Conservation (phyloP, 257 asterid genomes). For the Fraxinus excelsior region DNA sequence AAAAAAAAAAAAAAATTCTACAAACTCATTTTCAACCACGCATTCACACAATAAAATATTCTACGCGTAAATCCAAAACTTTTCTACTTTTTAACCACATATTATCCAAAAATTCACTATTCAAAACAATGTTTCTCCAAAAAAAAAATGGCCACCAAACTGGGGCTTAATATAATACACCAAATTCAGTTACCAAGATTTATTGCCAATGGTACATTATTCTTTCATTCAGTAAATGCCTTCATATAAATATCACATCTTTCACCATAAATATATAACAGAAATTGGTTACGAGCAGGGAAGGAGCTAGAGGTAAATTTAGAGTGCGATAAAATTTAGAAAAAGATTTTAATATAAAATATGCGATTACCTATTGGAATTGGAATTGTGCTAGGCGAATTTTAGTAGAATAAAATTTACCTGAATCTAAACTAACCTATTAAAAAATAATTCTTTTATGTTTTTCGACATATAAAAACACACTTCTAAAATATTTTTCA, state of each 20-base stretch:
- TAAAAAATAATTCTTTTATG: not conserved
- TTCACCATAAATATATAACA: slow-evolving; percentile 2
- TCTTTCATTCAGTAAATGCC: not conserved
- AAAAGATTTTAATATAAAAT: not conserved
- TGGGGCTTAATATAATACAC: not conserved
- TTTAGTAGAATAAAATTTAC: not conserved
- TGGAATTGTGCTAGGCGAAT: not conserved
- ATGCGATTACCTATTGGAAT: not conserved
- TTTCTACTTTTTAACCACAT: too few species aligned
- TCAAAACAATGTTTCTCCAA: too few species aligned
- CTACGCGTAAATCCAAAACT: too few species aligned
- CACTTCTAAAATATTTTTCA: not conserved
- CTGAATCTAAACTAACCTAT: not conserved
- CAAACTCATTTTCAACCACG: too few species aligned
- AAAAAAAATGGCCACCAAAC: too few species aligned
- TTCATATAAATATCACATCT: not conserved
- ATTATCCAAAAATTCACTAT: too few species aligned
- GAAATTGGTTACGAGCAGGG: not conserved
- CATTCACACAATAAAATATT: too few species aligned
- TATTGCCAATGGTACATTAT: slow-evolving; percentile 2
- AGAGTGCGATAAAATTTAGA: not conserved
- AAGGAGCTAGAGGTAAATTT: not conserved
- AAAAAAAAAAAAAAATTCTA: too few species aligned
- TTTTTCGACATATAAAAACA: not conserved
- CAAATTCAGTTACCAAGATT: slow-evolving; percentile 10